phyloP scores from a whole-genome alignment of 2,329 filamentous ascomycete genomes.

The Amauroascus niger region DNA sequence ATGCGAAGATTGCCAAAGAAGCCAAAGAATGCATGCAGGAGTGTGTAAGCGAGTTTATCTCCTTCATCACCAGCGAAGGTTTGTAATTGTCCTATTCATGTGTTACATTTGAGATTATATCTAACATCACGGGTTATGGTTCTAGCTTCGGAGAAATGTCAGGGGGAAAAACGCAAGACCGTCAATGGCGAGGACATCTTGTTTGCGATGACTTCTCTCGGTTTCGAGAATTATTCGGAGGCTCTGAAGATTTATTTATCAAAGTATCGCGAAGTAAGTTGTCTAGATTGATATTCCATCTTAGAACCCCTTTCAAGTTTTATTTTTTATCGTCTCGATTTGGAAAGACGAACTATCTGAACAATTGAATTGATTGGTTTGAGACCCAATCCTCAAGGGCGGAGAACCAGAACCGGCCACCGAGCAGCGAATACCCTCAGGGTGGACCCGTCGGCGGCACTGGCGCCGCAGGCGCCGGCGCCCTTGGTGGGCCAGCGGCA shows the following conservation, averaged over 20 bases:
- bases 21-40: conserved; percentile 99
- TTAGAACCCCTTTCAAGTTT: conserved; percentile 18
- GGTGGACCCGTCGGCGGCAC: conserved; percentile 17
- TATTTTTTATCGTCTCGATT: conserved; percentile 30
- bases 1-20: conserved; percentile 98
- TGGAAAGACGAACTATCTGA: conserved; percentile 39
- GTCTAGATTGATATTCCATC: conserved; percentile 20
- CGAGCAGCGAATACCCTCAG: conserved; percentile 38
- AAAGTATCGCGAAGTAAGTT: conserved; percentile 91
- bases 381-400: conserved; percentile 72
- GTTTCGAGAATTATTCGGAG: conserved; percentile 98
- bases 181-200: conserved; percentile 98
- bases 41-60: conserved; percentile 99
- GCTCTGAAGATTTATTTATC: conserved; percentile 96
- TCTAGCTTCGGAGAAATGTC: conserved; percentile 93
- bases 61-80: conserved; percentile 99
- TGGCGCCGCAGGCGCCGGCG: conserved; percentile 18
- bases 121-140: conserved; percentile 11
- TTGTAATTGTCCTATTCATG: conserved; percentile 28
- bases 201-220: conserved; percentile 97
- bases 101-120: background rate
- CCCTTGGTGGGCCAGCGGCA: conserved; percentile 26
- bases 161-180: conserved; percentile 98
- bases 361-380: conserved; percentile 44
- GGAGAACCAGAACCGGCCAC: conserved; percentile 51